Evolutionary conservation across 1,284 basidiomycete genomes (phyloP).

Genomic region (Ceratobasidium theobromae): DNA sequence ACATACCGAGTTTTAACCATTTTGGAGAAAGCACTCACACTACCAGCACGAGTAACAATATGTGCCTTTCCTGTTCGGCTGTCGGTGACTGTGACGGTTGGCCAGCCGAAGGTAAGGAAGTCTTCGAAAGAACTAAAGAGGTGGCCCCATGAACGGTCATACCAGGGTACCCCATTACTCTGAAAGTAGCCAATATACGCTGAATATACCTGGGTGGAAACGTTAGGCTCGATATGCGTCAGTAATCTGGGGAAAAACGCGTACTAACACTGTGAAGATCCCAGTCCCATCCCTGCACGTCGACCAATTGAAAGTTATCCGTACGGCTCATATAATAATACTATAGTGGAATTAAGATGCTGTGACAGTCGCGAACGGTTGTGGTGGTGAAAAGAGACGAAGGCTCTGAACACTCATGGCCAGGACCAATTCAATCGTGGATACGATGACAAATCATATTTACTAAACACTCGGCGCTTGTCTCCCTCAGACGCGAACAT

Average conservation of each 20-base stretch:
- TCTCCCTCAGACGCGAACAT: not conserved
- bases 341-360: not conserved
- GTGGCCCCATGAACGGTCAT: conserved; percentile 78
- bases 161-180: conserved; percentile 71
- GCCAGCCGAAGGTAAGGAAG: conserved; percentile 84
- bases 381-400: too few species aligned
- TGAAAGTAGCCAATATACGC: conserved; percentile 85
- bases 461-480: conserved; percentile 39
- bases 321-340: conserved; percentile 15
- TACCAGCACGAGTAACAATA: conserved; percentile 71
- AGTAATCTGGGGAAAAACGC: conserved; percentile 15
- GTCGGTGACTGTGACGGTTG: conserved; percentile 78
- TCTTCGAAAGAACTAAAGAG: conserved; percentile 79
- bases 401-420: too few species aligned
- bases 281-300: conserved; percentile 77
- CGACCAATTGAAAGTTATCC: conserved; percentile 61
- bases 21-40: conserved; percentile 69
- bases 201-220: conserved; percentile 63
- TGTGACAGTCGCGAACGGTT: not conserved
- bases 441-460: not conserved
- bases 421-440: not conserved
- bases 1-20: conserved; percentile 74
- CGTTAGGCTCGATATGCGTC: not conserved
- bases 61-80: conserved; percentile 69
- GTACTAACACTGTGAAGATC: conserved; percentile 75